These are phyloP conservation scores for Saccharomycopsis phalli DNA, from an alignment of 1,139 yeast genomes.

Conservation along the genomic window DNA sequence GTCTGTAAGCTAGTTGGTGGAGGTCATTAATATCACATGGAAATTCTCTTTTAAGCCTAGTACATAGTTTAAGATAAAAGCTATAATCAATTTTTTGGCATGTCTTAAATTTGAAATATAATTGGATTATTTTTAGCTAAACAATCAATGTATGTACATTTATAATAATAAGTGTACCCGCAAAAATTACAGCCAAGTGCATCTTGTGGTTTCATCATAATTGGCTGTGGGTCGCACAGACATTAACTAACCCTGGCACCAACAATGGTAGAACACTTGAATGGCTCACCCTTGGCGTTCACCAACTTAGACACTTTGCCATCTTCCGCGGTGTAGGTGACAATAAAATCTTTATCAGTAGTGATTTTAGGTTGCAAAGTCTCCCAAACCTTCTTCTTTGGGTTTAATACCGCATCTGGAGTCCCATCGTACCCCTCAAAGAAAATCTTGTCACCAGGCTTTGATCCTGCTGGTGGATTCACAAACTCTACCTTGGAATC, in stretches of 20 bases:
- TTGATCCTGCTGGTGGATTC: conserved; percentile 88
- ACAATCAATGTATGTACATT: too few relatives aligned
- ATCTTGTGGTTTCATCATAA: too few relatives aligned
- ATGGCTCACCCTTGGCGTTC: conserved; percentile 62
- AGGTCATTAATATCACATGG: too few relatives aligned
- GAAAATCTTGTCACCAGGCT: conserved; percentile 94
- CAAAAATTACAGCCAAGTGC: too few relatives aligned
- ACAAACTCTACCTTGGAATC: conserved; percentile 74
- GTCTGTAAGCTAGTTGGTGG: too few relatives aligned
- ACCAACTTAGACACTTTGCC: conserved; percentile 74
- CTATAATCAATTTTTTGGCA: too few relatives aligned
- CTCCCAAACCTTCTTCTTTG: conserved; percentile 98
- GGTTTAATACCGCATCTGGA: conserved; percentile 91
- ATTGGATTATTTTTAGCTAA: too few relatives aligned
- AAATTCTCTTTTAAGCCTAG: too few relatives aligned
- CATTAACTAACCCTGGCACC: conserved; percentile 64
- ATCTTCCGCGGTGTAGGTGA: conserved; percentile 66
- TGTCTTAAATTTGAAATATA: too few relatives aligned
- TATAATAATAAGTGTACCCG: too few relatives aligned
- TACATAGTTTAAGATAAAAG: too few relatives aligned
- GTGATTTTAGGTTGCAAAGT: conserved; percentile 84
- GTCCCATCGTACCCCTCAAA: conserved; percentile 82
- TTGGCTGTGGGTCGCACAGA: neutral
- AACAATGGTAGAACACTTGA: conserved; percentile 59
- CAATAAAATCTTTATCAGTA: conserved; percentile 68